Base-by-base conservation (phyloP, 176 grass and related monocot genomes). In the Dactylis glomerata region DNA sequence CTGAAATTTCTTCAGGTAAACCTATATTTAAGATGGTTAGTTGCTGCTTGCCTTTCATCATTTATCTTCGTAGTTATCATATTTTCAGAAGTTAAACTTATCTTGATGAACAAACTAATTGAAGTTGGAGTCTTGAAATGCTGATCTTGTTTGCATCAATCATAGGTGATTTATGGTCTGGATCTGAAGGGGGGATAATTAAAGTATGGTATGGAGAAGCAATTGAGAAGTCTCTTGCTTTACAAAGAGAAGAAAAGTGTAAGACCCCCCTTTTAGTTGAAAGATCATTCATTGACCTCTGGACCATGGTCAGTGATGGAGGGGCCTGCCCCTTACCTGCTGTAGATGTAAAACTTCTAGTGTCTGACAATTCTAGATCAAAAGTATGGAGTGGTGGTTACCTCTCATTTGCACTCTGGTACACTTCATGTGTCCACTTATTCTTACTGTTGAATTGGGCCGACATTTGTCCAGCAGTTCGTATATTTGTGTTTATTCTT, bases 311-410 rank as follows among this genome's bases (percentile, higher is more conserved):
- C 83, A 89, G 88, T 86, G 89, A 89, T 44, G 91, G 88, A 87
- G 89, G 91, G 76, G 79, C 68, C 76, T 93, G 81, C 76, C 88
- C 84, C 52, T 89, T 96, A 75, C 94, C 94, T 80, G 80, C 88
- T 1, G 68, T 96, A 82, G 94, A 96, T 93, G 86, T 96, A 68
- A 93, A 93, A 92, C 83, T 89, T 89, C 85, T 96, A 61, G 83
- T 93, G 77, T 96, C 88, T 83, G 94, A 96, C 87, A 91, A 91
- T 96, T 93, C 88, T 85, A 92, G 91, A 83, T 96, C 89, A 79
- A 93, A 91, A 88, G 84, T 96, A 63, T 96, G 94, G 94, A 93
- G 84, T 87, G 94, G 81, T 83, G 91, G 91, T 91, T 87, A 85
- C 80, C 78, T 96, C 81, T 91, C 91, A 79, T 87, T 93, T 81